Evolutionary conservation across 306 rosid species (phyloP).

Genomic region (Trichosanthes cucumerina): DNA sequence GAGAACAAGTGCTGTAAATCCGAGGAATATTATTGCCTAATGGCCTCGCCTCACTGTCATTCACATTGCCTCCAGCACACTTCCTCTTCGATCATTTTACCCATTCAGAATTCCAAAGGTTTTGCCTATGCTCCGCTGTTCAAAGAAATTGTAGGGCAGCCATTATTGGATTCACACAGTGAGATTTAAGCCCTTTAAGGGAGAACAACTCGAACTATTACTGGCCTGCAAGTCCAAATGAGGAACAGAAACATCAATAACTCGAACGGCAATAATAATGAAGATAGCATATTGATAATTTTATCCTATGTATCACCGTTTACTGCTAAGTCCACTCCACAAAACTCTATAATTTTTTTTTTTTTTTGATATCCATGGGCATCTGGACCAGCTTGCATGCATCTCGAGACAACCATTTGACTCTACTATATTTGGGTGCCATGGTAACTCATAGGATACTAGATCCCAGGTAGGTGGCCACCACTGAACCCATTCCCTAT

Average conservation of each 20-base stretch:
- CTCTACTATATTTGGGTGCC: no score
- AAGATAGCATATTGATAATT: not conserved
- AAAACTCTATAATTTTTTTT: not conserved
- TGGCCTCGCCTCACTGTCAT: not conserved
- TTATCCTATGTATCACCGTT: not conserved
- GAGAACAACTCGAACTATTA: not conserved
- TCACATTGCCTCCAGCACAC: not conserved
- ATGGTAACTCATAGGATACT: no score
- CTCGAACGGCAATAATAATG: not conserved
- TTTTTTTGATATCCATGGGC: no score
- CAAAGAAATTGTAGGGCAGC: not conserved
- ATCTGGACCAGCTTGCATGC: no score
- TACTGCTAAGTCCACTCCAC: not conserved
- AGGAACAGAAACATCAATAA: not conserved
- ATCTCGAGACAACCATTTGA: no score
- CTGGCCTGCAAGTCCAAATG: not conserved
- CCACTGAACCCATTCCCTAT: no score
- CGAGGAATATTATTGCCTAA: not conserved
- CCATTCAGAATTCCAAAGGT: not conserved
- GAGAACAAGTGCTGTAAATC: not conserved
- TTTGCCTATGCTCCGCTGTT: not conserved
- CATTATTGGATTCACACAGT: not conserved
- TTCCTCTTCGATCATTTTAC: not conserved
- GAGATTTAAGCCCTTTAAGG: not conserved
- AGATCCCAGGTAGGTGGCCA: no score